Evolutionary conservation across 2,329 filamentous ascomycete species (phyloP), one percentile per base, ranked within the genome.

Genomic region (Talaromyces verruculosus): DNA sequence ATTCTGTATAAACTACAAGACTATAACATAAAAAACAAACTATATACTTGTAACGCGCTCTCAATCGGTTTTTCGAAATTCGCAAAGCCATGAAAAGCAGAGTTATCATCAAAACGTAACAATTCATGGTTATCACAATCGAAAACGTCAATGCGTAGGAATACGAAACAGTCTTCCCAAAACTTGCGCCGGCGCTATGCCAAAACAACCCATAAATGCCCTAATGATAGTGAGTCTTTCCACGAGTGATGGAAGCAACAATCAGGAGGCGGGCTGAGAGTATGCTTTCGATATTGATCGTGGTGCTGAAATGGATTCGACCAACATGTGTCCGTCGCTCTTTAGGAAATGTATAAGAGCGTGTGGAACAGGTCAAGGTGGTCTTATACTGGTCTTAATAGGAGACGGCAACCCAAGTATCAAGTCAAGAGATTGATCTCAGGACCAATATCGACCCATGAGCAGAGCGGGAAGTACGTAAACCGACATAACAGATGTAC

Each of bases 181-280:
- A 65, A 58, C 22, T 59, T 67, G 65, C 67, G 67, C 67, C 67
- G 66, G 66, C 66, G 67, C 67, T 69, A 69, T 69, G 67, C 67
- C 67, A 68, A 69, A 68, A 65, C 43, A 65, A 67, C 49, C 28
- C 66, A 63, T 37, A 57, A 63, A 60, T 67, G 60, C 55, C 55
- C 53, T 49, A 58, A 55, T 47, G 55, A 53, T 51, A 65, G 51
- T 39, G 63, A 60, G 41, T 61, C 33, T 53, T 51, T 49, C 55
- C 57, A 45, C 28, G 30, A 61, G 43, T 49, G n/a, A 45, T 30
- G n/a, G 45, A 41, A 35, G 22, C 30, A 49, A 55, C 57, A 33
- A 53, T 25, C 43, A 49, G 22, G 30, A 60, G 58, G 28, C n/a
- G 43, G 15, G 49, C 33, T 33, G 58, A 65, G 30, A 55, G 37